Conservation (phyloP, 306 rosid genomes). For the Clitoria ternatea region DNA sequence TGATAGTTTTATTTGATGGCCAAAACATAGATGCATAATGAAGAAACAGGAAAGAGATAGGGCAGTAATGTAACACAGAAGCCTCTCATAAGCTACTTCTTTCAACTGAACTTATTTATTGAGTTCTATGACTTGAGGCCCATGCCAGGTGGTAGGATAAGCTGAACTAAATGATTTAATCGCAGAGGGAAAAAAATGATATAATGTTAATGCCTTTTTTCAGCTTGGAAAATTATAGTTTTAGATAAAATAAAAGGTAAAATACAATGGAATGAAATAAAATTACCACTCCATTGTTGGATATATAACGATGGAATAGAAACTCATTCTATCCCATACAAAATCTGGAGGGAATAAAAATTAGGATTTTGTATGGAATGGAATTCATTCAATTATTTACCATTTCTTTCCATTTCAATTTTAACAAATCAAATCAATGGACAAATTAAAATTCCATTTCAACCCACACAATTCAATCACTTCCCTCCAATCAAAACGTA, state of each 20-base stretch:
- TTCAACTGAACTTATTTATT: slow-evolving; percentile 1
- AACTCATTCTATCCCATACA: too few relatives aligned
- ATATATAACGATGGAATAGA: too few relatives aligned
- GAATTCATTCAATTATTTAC: too few relatives aligned
- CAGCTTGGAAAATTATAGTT: neutral
- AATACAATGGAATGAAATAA: too few relatives aligned
- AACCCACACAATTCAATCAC: too few relatives aligned
- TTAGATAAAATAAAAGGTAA: neutral
- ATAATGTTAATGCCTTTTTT: neutral
- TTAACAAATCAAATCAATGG: too few relatives aligned
- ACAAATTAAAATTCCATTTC: too few relatives aligned
- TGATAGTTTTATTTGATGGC: neutral
- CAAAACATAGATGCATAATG: neutral
- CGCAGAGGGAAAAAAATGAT: neutral
- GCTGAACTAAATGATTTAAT: neutral
- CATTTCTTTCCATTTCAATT: too few relatives aligned
- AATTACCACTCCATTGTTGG: too few relatives aligned
- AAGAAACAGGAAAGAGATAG: neutral
- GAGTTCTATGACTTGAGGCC: neutral
- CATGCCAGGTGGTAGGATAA: neutral
- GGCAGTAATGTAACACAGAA: neutral
- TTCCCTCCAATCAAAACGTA: too few relatives aligned
- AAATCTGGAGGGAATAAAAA: too few relatives aligned
- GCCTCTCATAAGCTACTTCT: neutral
- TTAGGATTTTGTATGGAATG: too few relatives aligned